Evolutionary conservation across 2,329 filamentous ascomycete genomes (phyloP), one percentile per base, ranked within the genome.

Genomic region (Penicillium crustosum): DNA sequence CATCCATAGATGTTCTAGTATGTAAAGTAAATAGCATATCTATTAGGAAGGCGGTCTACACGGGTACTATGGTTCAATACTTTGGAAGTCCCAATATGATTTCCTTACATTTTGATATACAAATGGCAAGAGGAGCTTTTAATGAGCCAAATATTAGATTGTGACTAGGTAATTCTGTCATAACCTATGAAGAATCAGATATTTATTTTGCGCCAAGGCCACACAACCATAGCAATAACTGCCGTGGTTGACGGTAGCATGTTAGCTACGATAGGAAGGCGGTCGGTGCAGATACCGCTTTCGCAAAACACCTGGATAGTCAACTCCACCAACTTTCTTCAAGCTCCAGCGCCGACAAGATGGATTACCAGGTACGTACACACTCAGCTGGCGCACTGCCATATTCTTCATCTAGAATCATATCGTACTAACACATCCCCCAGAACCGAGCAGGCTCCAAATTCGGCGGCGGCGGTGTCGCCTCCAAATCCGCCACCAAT

Each of bases 361-460:
- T 82, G 80, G 80, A 82, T 73, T 82, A 81, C 59, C 80, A 82
- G 73, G 80, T 81, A 72, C 55, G 68, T 57, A 21, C 2, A 9
- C 33, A 3, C 21, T 6, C 8, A 6, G 5, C 8, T 25, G 5
- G 29, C 7, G 5, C 13, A 19, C 7, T 6, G 3, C 4, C 0
- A 19, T 5, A n/a, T 6, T 17, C 4, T 8, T 23, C 6, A 33
- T 23, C 2, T n/a, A 21, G 13, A 21, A 15, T 2, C 27, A 49
- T 1, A 45, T 13, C 23, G 52, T 38, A 53, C 62, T 63, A 59
- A 69, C 48, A 25, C 13, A 0, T 23, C 1, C 2, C 41, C 21
- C 84, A 97, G 82, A 97, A 97, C 77, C 91, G 93, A 70, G 93
- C 91, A 62, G 94, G 94, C 72, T 96, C 92, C 77, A 97, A 97